Conservation (phyloP, 352 stramenopile genomes). For the Globisporangium parvum region DNA sequence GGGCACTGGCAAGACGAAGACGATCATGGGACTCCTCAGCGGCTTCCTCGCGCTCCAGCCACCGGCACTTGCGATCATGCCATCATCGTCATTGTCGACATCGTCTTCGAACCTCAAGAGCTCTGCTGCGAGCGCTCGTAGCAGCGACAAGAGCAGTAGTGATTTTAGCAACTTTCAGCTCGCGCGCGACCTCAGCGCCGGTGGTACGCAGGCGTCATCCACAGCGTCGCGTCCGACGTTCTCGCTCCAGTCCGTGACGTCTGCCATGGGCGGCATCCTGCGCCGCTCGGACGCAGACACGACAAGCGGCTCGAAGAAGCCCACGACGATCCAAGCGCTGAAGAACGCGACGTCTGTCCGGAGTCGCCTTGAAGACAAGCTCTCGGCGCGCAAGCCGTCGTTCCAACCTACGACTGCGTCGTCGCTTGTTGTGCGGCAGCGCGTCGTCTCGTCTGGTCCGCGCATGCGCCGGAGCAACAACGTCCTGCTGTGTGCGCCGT, state of each 20-base stretch:
- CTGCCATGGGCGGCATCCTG: slow-evolving; percentile 52
- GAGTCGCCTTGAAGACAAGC: slow-evolving; percentile 63
- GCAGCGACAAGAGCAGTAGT: background rate
- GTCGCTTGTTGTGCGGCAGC: slow-evolving; percentile 37
- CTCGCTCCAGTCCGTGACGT: slow-evolving; percentile 43
- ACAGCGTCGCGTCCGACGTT: slow-evolving; percentile 24
- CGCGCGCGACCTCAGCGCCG: slow-evolving; percentile 21
- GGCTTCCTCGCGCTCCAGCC: slow-evolving; percentile 62
- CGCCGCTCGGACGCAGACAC: slow-evolving; percentile 28
- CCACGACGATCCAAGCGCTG: slow-evolving; percentile 54
- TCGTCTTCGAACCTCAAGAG: background rate
- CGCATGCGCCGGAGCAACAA: slow-evolving; percentile 41
- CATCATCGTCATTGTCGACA: slow-evolving; percentile 5
- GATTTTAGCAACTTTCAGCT: slow-evolving; percentile 53
- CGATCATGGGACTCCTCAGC: slow-evolving; percentile 82
- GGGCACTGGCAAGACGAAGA: slow-evolving; percentile 94
- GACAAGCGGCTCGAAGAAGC: slow-evolving; percentile 18
- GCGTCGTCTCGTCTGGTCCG: slow-evolving; percentile 25
- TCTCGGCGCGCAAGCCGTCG: slow-evolving; percentile 19
- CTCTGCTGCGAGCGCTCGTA: background rate
- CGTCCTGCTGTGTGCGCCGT: slow-evolving; percentile 84
- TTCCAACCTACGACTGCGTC: slow-evolving; percentile 4
- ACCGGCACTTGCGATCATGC: slow-evolving; percentile 41
- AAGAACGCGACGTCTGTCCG: slow-evolving; percentile 51
- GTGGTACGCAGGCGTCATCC: background rate